Percentiles rank a stretch among this genome's conserved stretches.
These are phyloP conservation scores for Fusarium marasasianum DNA, from an alignment of 2,329 filamentous ascomycete genomes.

Conservation along the genomic window DNA sequence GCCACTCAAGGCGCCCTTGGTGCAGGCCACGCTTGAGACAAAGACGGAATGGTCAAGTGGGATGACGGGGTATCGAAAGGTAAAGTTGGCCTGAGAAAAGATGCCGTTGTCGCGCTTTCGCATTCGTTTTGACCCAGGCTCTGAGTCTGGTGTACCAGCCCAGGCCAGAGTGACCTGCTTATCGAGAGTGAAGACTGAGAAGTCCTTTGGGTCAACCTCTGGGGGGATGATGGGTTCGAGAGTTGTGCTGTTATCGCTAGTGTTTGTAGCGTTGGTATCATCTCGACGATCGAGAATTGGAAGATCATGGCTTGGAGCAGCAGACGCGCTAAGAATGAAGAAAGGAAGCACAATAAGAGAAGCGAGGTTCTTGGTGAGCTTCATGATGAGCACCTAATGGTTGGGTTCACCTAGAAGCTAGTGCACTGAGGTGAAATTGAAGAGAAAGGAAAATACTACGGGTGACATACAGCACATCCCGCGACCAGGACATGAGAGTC, in stretches of 20 bases:
- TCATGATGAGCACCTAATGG: background rate
- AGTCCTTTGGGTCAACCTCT: background rate
- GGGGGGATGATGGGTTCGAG: constrained; percentile 26
- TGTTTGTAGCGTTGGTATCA: background rate
- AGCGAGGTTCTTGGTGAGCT: background rate
- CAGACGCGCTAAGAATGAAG: background rate
- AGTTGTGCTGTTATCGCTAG: background rate
- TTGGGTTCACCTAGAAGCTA: accelerated
- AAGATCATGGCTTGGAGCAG: background rate
- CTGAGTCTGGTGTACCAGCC: constrained; percentile 6
- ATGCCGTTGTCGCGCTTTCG: constrained; percentile 14
- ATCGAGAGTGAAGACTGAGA: background rate
- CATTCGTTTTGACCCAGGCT: background rate
- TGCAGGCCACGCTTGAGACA: background rate
- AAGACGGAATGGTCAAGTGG: constrained; percentile 18
- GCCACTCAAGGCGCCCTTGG: background rate
- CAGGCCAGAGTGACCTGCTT: constrained; percentile 4
- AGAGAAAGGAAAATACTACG: background rate
- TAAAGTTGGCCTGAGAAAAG: constrained; percentile 24
- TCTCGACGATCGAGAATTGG: background rate
- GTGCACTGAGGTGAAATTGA: background rate
- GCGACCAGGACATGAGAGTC: background rate
- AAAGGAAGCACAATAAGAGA: background rate
- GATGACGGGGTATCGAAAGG: constrained; percentile 6
- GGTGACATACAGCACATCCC: background rate